These are phyloP conservation scores for Trametes elegans DNA, from an alignment of 768 basidiomycete genomes.

Conservation along the genomic window DNA sequence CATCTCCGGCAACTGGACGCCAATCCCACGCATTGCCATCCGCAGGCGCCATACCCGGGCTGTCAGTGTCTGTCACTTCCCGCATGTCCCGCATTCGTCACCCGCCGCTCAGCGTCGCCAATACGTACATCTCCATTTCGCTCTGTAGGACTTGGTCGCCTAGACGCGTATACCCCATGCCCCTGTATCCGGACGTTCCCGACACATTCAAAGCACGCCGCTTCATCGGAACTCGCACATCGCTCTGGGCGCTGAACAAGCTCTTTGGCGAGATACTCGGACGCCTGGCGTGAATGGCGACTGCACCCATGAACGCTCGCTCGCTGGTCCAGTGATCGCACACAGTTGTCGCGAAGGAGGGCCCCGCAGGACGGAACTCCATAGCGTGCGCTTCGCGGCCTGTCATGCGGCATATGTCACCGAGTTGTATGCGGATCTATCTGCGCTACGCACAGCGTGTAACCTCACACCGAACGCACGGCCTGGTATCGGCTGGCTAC, in stretches of 20 bases:
- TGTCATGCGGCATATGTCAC: neutral
- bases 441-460: too few species aligned
- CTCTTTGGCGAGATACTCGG: neutral
- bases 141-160: constrained; percentile 15
- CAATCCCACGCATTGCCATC: constrained; percentile 10
- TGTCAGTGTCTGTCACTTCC: neutral
- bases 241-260: neutral
- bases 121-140: constrained; percentile 13
- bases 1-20: constrained; percentile 3
- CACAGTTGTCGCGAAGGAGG: neutral
- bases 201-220: neutral
- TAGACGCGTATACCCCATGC: neutral
- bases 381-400: neutral
- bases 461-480: too few species aligned
- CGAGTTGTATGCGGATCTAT: neutral
- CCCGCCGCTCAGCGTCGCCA: neutral
- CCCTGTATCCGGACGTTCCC: neutral
- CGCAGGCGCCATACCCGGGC: neutral
- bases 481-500: too few species aligned
- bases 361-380: neutral
- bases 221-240: neutral
- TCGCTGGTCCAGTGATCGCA: constrained; percentile 2
- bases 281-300: neutral
- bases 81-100: neutral
- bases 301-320: constrained; percentile 2